Evolutionary conservation across 1,284 basidiomycete genomes (phyloP).

Genomic region (Tremellales sp.): DNA sequence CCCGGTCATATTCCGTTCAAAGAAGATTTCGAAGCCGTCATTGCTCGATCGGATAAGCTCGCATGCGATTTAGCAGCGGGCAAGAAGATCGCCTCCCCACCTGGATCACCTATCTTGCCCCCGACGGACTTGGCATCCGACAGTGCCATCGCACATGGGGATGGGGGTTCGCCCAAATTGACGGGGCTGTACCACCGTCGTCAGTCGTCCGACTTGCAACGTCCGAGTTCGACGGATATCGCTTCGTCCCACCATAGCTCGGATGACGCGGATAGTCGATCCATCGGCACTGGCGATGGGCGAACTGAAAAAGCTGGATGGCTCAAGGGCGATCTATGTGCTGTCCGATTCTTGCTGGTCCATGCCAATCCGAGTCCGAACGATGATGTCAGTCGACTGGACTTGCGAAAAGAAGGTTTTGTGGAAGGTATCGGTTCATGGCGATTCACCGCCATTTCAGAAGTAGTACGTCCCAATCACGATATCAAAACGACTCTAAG

Average conservation of each 20-base stretch:
- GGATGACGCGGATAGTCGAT: slow-evolving; percentile 1
- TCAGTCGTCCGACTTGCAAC: slow-evolving; percentile 8
- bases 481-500: not conserved
- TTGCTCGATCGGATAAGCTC: slow-evolving; percentile 33
- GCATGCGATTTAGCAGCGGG: slow-evolving; percentile 4
- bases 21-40: slow-evolving; percentile 34
- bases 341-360: slow-evolving; percentile 31
- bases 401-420: slow-evolving; percentile 40
- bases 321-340: slow-evolving; percentile 41
- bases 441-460: slow-evolving; percentile 36
- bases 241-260: not conserved
- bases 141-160: slow-evolving; percentile 10
- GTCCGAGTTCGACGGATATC: not conserved
- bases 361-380: slow-evolving; percentile 38
- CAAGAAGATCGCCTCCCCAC: not conserved
- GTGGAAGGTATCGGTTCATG: slow-evolving; percentile 43
- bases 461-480: slow-evolving; percentile 30
- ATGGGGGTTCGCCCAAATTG: slow-evolving; percentile 16
- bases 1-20: slow-evolving; percentile 21
- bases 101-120: not conserved
- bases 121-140: not conserved
- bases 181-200: slow-evolving; percentile 23
- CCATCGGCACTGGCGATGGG: not conserved
- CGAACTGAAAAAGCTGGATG: slow-evolving; percentile 30
- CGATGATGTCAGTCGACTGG: slow-evolving; percentile 30